Conservation (phyloP, 2,329 filamentous ascomycete species). For the Fusarium concolor region DNA sequence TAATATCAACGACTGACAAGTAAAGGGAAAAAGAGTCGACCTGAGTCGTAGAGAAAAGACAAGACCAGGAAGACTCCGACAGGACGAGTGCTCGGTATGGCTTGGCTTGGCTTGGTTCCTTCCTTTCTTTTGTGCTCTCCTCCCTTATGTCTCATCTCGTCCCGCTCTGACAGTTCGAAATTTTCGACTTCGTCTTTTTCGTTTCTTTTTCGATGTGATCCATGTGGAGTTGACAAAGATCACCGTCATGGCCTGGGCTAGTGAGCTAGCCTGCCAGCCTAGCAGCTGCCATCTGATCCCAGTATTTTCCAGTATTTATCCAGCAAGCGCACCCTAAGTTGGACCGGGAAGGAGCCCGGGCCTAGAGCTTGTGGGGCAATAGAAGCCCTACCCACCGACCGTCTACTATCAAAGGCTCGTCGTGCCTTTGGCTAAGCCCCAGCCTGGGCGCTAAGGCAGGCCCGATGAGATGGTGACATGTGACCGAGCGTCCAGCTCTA, state of each 20-base stretch:
- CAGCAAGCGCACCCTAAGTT: neutral
- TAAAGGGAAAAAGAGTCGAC: constrained; percentile 5
- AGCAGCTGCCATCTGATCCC: constrained; percentile 5
- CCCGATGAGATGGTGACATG: constrained; percentile 25
- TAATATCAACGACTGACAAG: constrained; percentile 1
- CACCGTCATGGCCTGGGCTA: constrained; percentile 13
- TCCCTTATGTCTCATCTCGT: constrained; percentile 26
- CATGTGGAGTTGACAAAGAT: constrained; percentile 33
- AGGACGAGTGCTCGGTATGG: neutral
- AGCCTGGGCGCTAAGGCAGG: constrained; percentile 23
- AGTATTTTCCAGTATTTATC: constrained; percentile 9
- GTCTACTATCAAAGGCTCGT: constrained; percentile 12
- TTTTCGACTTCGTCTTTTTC: constrained; percentile 11
- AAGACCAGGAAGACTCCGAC: neutral
- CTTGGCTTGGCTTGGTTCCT: neutral
- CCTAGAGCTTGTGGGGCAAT: constrained; percentile 32
- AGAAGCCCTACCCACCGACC: neutral
- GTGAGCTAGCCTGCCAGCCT: neutral
- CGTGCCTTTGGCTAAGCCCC: constrained; percentile 18
- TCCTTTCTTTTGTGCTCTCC: constrained; percentile 24
- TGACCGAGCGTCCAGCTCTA: constrained; percentile 20
- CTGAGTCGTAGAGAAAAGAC: neutral
- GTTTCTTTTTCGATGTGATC: constrained; percentile 12
- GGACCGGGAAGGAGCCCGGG: constrained; percentile 16
- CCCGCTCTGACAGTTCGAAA: constrained; percentile 14